phyloP scores from a whole-genome alignment of 305 asterid genomes.

The Salvia sclarea region DNA sequence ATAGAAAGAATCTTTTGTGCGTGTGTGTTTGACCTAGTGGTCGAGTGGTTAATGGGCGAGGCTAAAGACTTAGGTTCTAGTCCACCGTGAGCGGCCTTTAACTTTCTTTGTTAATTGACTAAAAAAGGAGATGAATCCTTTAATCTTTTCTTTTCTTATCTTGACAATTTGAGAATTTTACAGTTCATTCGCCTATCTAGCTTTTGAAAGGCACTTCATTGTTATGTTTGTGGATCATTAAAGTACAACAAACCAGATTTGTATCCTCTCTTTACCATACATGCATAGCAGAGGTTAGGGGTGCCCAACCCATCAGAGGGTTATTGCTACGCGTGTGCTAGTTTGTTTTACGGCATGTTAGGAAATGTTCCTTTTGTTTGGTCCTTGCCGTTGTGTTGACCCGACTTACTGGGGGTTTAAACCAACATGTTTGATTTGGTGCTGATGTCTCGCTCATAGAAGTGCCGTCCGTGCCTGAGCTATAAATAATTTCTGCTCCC shows the following conservation, averaged over 20 bases:
- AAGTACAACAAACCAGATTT: neutral
- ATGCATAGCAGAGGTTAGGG: neutral
- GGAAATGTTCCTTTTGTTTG: neutral
- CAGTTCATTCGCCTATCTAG: neutral
- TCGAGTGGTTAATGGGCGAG: no score
- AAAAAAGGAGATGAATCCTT: no score
- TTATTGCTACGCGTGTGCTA: neutral
- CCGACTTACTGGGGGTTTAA: neutral
- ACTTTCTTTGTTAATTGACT: no score
- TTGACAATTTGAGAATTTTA: neutral
- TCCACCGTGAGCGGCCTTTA: no score
- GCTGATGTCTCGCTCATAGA: neutral
- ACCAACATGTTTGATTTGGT: neutral
- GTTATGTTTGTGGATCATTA: neutral
- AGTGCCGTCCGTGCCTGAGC: conserved; percentile 14
- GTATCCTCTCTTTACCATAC: neutral
- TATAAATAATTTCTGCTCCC: neutral
- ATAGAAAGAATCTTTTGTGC: no score
- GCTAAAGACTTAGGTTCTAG: no score
- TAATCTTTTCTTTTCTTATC: neutral
- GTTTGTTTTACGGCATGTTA: neutral
- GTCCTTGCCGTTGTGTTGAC: neutral
- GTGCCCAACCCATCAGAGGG: neutral
- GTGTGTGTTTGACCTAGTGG: no score
- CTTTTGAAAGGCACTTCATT: neutral